Evolutionary conservation across 2,329 filamentous ascomycete genomes (phyloP).

Genomic region (Neofusicoccum ribis): DNA sequence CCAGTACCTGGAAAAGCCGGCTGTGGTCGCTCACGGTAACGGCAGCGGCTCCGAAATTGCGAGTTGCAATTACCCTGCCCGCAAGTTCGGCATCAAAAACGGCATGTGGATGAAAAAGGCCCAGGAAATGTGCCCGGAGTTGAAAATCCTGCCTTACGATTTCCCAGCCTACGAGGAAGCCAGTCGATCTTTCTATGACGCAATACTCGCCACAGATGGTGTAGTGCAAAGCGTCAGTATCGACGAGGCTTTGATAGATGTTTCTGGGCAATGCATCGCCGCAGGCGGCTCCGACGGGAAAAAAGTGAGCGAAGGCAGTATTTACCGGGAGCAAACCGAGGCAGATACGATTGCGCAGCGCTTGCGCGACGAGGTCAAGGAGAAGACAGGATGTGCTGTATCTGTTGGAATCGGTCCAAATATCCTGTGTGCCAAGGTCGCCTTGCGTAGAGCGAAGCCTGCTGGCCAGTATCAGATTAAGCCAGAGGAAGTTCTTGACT

Average conservation of each 20-base stretch:
- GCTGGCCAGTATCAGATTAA: conserved; percentile 89
- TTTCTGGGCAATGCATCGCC: conserved; percentile 68
- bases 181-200: conserved; percentile 82
- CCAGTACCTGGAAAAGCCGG: conserved; percentile 73
- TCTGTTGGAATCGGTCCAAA: conserved; percentile 92
- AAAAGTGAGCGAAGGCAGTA: conserved; percentile 65
- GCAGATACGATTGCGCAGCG: conserved; percentile 69
- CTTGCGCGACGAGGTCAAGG: conserved; percentile 70
- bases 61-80: conserved; percentile 92
- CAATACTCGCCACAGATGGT: conserved; percentile 76
- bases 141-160: conserved; percentile 93
- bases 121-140: conserved; percentile 74
- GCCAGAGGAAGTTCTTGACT: conserved; percentile 73
- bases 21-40: conserved; percentile 83
- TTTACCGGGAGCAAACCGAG: conserved; percentile 75
- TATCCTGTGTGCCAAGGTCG: conserved; percentile 87
- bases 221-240: conserved; percentile 95
- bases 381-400: conserved; percentile 78
- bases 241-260: conserved; percentile 88
- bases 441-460: conserved; percentile 87
- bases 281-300: conserved; percentile 66
- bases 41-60: conserved; percentile 92
- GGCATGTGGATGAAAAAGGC: conserved; percentile 99
- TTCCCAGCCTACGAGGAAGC: conserved; percentile 93
- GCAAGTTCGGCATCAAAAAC: conserved; percentile 85